Evolutionary conservation across 306 rosid species (phyloP), one percentile per base, ranked within the genome.

Genomic region (Vicia faba): DNA sequence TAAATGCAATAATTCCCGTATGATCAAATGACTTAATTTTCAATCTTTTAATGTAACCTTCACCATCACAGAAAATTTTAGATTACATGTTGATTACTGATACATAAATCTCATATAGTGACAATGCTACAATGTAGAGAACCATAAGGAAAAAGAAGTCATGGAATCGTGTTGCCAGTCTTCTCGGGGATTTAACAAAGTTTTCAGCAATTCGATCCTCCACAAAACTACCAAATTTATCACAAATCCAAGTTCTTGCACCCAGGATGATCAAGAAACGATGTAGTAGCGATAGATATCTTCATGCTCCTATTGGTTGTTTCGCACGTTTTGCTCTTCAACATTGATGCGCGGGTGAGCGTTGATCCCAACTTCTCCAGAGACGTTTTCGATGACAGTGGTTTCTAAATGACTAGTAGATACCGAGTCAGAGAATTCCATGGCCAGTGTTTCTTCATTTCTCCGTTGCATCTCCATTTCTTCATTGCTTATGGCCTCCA

Each of bases 401-500:
- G 74, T 33, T 59, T 80, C 87, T 31, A n/a, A 43, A 73, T 44
- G 68, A 43, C 68, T 28, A 12, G 74, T 53, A 9, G 79, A 50
- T 58, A 73, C 73, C 61, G 77, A 50, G 51, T 77, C 84, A n/a
- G 72, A 66, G 16, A 66, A 29, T 43, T 75, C 76, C 11, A 41
- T 11, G 11, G 69, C 10, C 50, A 60, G 64, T 61, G 78, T 49
- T 64, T 77, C 86, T 67, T 79, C 84, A 71, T 65, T 20, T 61
- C 50, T 41, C 29, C 69, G 81, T 45, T 74, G 68, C 53, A 68
- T 73, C 44, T 49, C 66, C 35, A 74, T 61, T 65, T 77, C 84
- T 72, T 81, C 83, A 71, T 62, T 40, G 70, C 55, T 46, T 68
- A 76, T 56, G 73, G 63, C 64, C 75, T 73, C 56, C 31, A 60